Percentiles rank a stretch among this genome's conserved stretches.
phyloP scores from a whole-genome alignment of 345 rosid genomes.

The Eucalyptus sp. region DNA sequence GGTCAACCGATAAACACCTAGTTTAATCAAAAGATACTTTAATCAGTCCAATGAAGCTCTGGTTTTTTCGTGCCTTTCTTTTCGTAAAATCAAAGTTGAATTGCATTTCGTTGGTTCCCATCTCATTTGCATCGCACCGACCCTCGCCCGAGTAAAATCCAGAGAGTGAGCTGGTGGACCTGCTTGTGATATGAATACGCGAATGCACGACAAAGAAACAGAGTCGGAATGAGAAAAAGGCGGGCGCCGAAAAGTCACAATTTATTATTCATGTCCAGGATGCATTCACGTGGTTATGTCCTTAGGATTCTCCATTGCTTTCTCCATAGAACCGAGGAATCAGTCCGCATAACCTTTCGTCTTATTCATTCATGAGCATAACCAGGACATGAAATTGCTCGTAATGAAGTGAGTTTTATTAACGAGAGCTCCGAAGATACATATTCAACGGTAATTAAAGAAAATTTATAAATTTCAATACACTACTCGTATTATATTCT shows the following conservation, averaged over 20 bases:
- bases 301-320: too few relatives aligned
- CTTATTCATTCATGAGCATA: not conserved
- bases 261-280: not conserved
- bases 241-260: not conserved
- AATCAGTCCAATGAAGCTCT: not conserved
- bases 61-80: too few relatives aligned
- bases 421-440: not conserved
- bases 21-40: not conserved
- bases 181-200: not conserved
- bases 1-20: too few relatives aligned
- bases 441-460: not conserved
- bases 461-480: not conserved
- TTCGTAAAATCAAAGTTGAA: too few relatives aligned
- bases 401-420: not conserved
- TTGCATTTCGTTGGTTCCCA: not conserved
- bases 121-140: not conserved
- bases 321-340: not conserved
- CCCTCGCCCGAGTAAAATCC: not conserved
- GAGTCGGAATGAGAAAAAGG: not conserved
- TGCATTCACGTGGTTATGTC: accelerated
- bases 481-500: too few relatives aligned
- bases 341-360: not conserved
- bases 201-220: not conserved
- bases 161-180: not conserved
- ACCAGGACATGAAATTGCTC: not conserved